Evolutionary conservation across 257 asterid genomes (phyloP).

Genomic region (Cordia subcordata): DNA sequence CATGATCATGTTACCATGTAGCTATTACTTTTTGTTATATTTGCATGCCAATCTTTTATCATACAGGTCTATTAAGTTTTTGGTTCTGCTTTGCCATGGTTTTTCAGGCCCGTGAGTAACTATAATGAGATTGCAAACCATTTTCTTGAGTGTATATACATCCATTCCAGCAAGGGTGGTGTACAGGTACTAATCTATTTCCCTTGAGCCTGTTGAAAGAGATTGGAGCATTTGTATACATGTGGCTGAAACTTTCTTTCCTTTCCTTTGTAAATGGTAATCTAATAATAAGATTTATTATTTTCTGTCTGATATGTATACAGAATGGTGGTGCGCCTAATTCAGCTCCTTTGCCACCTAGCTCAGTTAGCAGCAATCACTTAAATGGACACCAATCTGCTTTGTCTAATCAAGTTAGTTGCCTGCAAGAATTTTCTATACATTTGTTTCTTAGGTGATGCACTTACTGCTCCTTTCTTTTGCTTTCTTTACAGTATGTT

Average conservation of each 20-base stretch:
- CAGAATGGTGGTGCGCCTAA: conserved; percentile 39
- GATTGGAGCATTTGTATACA: not conserved
- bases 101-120: conserved; percentile 64
- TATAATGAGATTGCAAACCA: conserved; percentile 76
- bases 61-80: too few relatives aligned
- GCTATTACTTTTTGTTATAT: too few relatives aligned
- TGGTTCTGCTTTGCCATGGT: not conserved
- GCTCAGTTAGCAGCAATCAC: conserved; percentile 22
- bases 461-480: conserved; percentile 10
- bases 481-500: conserved; percentile 33
- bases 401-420: conserved; percentile 52
- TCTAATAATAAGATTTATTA: not conserved
- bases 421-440: not conserved
- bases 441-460: conserved; percentile 5
- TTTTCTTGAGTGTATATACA: conserved; percentile 63
- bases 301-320: not conserved
- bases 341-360: conserved; percentile 17
- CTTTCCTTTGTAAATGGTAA: too few relatives aligned
- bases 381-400: conserved; percentile 29
- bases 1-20: too few relatives aligned
- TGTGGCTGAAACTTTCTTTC: not conserved
- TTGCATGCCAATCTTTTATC: too few relatives aligned
- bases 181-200: conserved; percentile 40
- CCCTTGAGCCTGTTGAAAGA: not conserved
- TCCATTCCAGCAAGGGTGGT: conserved; percentile 41